Evolutionary conservation across 2,329 filamentous ascomycete species (phyloP), one percentile per base, ranked within the genome.

Genomic region (Botrytis galanthina): DNA sequence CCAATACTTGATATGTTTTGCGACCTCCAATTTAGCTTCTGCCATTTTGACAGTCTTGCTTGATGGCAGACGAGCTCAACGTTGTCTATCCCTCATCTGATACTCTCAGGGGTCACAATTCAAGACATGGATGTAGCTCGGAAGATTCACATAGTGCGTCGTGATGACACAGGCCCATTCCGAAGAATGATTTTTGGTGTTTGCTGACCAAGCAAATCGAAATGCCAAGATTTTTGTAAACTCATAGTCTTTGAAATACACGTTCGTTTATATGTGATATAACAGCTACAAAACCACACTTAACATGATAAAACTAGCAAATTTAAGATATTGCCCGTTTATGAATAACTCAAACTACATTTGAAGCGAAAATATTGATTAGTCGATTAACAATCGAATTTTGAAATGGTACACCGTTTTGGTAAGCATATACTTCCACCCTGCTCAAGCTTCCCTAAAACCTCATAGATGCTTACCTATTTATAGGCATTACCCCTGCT

Each of bases 1-100:
- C 91, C 95, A 99, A 87, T 98, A 99, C 81, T 92, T 93, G 81
- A 96, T 86, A 82, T 99, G 96, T 73, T 87, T 88, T 66, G 88
- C 85, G 73, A 86, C 89, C 80, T 92, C 85, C 75, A 92, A 83
- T 37, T 80, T 77, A 4, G 82, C 79, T 63, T 80, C 77, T 71
- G 69, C 75, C 77, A 80, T 80, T 44, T 63, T 71, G n/a, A 60
- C 39, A 39, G 29, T 37, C 26, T 37, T 46, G 51, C 44, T 48
- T 29, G 60, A 71, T 16, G 39, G 54, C 3, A 35, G 37, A 44
- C 6, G 42, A 57, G 51, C n/a, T 29, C 51, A 57, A 42, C n/a
- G 10, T 42, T 67, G 60, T 37, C 20, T 35, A 32, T 71, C 51
- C 44, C 44, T 63, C 46, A 51, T 72, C 48, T 57, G 37, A 29